These are phyloP conservation scores for Macrolepiota dolichaula DNA, from an alignment of 768 basidiomycete species.

Conservation along the genomic window DNA sequence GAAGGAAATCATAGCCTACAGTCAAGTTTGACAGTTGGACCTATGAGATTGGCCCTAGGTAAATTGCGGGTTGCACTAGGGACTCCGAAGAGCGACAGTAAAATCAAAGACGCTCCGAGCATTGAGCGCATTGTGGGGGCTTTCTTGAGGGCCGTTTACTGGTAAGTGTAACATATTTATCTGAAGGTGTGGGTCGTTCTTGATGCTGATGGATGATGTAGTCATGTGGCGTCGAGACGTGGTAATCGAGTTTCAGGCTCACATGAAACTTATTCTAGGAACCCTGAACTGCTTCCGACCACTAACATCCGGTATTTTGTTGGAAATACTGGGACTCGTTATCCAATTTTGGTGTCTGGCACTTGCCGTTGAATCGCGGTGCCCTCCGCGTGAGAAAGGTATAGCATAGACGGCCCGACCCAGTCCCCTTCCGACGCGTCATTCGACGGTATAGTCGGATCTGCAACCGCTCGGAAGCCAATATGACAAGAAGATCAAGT, in stretches of 20 bases:
- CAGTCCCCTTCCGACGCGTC: no score
- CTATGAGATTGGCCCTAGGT: not conserved
- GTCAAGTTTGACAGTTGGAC: not conserved
- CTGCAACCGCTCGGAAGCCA: no score
- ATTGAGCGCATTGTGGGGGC: not conserved
- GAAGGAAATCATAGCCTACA: not conserved
- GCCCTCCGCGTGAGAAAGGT: no score
- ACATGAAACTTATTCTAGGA: not conserved
- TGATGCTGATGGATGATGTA: not conserved
- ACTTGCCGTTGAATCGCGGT: no score
- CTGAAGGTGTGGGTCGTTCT: not conserved
- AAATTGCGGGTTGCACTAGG: not conserved
- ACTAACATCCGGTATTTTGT: no score
- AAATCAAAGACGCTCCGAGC: not conserved
- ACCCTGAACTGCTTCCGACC: no score
- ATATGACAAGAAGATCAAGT: no score
- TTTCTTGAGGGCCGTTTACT: not conserved
- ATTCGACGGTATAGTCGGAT: no score
- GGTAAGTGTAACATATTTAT: not conserved
- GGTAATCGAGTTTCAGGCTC: not conserved
- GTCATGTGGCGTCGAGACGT: not conserved
- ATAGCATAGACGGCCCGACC: no score
- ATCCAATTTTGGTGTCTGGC: no score
- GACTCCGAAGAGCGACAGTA: not conserved
- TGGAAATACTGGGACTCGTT: no score